A percentile compares a stretch with the other conserved stretches of the same genome.
These are phyloP conservation scores for Ceratonia siliqua DNA, from an alignment of 306 rosid genomes.

Conservation along the genomic window DNA sequence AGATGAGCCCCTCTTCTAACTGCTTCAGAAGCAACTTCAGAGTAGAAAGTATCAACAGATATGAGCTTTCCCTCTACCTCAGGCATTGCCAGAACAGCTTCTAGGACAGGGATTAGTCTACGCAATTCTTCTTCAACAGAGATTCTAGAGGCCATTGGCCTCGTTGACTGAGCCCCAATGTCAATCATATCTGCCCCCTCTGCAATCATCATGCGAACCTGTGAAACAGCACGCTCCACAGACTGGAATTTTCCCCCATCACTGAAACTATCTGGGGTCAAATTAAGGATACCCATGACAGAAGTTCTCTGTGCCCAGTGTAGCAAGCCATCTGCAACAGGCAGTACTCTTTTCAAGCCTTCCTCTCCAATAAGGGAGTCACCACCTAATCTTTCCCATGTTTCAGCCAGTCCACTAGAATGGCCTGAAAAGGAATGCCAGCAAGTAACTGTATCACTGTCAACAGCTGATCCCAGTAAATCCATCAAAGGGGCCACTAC, in stretches of 20 bases:
- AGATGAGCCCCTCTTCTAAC: constrained; percentile 80
- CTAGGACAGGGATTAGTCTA: constrained; percentile 78
- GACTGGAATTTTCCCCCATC: constrained; percentile 80
- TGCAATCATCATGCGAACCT: constrained; percentile 71
- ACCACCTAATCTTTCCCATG: constrained; percentile 82
- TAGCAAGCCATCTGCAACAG: constrained; percentile 60
- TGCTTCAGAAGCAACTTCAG: constrained; percentile 85
- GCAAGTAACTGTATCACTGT: constrained; percentile 60
- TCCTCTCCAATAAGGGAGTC: constrained; percentile 77
- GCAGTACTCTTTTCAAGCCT: constrained; percentile 82
- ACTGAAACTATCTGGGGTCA: constrained; percentile 94
- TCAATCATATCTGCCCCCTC: constrained; percentile 92
- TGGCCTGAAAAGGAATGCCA: constrained; percentile 83
- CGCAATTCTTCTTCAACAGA: constrained; percentile 74
- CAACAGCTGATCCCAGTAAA: constrained; percentile 68
- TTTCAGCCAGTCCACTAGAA: constrained; percentile 55
- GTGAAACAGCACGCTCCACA: constrained; percentile 67
- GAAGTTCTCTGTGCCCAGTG: constrained; percentile 74
- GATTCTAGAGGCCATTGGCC: constrained; percentile 69
- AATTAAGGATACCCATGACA: constrained; percentile 83
- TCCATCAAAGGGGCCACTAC: constrained; percentile 91
- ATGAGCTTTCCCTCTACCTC: constrained; percentile 74
- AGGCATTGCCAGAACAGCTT: constrained; percentile 69
- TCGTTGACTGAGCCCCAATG: constrained; percentile 88
- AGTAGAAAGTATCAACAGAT: constrained; percentile 86